These are phyloP conservation scores for Thermochaetoides thermophila DNA, from an alignment of 495 filamentous ascomycete species.

Conservation along the genomic window DNA sequence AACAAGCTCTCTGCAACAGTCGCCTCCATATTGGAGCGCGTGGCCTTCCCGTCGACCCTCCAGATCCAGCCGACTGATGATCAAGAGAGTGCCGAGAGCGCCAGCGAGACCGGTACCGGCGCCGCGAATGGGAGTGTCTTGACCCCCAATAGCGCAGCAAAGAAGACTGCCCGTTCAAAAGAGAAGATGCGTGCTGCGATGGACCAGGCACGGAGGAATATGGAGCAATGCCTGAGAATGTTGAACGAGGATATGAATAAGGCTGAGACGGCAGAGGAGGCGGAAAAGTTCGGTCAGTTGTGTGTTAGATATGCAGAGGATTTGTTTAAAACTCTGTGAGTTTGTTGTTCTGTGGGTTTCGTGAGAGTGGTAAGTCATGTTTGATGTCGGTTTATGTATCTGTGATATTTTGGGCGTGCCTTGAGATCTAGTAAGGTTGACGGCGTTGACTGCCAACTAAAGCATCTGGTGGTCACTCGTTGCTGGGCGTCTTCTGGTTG, in stretches of 20 bases:
- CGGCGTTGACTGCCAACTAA: too few species aligned
- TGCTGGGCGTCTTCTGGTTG: too few species aligned
- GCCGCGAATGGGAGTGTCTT: background rate
- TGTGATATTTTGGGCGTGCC: background rate
- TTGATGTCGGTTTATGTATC: too few species aligned
- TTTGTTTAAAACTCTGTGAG: constrained; percentile 11
- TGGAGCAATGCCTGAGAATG: constrained; percentile 7
- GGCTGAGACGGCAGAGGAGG: constrained; percentile 5
- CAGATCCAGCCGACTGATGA: too few species aligned
- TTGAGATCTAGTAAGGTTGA: too few species aligned
- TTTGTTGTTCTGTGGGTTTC: background rate
- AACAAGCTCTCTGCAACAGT: background rate
- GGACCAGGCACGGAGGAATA: background rate
- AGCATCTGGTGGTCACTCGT: too few species aligned
- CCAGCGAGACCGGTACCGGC: background rate
- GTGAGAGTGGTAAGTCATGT: background rate
- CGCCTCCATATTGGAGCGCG: too few species aligned
- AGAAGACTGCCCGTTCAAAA: background rate
- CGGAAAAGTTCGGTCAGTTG: constrained; percentile 7
- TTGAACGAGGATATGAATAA: constrained; percentile 10
- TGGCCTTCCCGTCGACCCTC: too few species aligned
- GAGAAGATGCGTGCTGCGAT: background rate
- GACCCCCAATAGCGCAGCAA: background rate
- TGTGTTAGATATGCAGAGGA: constrained; percentile 14
- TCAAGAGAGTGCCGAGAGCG: too few species aligned